Percentiles rank a stretch among this genome's conserved stretches.
phyloP scores from a whole-genome alignment of 306 rosid genomes.

The Chamaecrista fasciculata region DNA sequence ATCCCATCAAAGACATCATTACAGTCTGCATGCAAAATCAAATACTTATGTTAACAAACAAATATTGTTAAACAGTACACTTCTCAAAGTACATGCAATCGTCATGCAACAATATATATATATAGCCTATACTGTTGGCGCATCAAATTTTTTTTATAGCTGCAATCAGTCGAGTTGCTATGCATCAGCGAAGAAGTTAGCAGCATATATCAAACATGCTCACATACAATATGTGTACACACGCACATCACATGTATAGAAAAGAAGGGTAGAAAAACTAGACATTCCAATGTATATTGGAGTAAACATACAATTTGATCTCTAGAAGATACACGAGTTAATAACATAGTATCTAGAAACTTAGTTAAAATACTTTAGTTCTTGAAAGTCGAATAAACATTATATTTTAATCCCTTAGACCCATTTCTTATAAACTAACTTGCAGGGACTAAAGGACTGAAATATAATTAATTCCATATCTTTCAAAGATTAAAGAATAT shows the following conservation, averaged over 20 bases:
- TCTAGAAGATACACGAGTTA: no score
- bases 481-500: no score
- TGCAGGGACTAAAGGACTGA: no score
- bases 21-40: conserved; percentile 69
- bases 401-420: no score
- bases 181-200: conserved; percentile 15
- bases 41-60: conserved; percentile 20
- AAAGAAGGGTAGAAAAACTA: background rate
- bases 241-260: background rate
- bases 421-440: no score
- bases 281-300: background rate
- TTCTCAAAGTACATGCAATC: background rate
- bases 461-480: no score
- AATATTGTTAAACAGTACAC: conserved; percentile 1
- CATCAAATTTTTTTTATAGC: conserved; percentile 6
- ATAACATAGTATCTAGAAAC: no score
- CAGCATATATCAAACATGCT: background rate
- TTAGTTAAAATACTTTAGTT: no score
- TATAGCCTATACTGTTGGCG: background rate
- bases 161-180: no score
- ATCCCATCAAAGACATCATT: conserved; percentile 94
- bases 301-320: no score
- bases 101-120: background rate
- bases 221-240: background rate
- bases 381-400: no score